Conservation (phyloP, 441 rosid species). For the Euphorbia corollata region DNA sequence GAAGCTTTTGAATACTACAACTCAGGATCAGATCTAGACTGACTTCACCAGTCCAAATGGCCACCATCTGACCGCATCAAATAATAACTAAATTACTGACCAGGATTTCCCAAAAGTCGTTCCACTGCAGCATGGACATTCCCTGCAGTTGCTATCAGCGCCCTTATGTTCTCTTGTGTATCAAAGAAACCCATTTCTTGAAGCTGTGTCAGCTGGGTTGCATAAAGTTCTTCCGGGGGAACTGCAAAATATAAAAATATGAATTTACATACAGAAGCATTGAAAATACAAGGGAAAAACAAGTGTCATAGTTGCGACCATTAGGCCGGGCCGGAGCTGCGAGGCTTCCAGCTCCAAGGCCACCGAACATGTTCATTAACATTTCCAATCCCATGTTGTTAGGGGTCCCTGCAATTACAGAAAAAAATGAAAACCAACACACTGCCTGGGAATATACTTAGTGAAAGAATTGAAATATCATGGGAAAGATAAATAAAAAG, state of each 20-base stretch:
- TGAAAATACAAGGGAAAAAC: too few species aligned
- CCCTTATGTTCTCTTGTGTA: constrained; percentile 77
- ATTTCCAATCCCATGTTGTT: constrained; percentile 40
- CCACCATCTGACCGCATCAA: not conserved
- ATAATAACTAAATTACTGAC: constrained; percentile 33
- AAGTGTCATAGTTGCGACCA: constrained; percentile 26
- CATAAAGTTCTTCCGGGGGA: constrained; percentile 73
- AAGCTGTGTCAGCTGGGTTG: constrained; percentile 74
- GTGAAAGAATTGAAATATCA: not conserved
- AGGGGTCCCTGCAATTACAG: constrained; percentile 34
- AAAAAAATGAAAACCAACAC: not conserved
- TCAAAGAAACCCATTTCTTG: constrained; percentile 93
- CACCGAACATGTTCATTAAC: constrained; percentile 61
- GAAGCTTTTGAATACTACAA: constrained; percentile 16
- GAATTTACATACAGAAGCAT: not conserved
- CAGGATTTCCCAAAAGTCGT: constrained; percentile 65
- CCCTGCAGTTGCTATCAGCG: constrained; percentile 70
- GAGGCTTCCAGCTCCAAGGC: constrained; percentile 55
- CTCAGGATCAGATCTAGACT: constrained; percentile 19
- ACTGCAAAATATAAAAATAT: constrained; percentile 28
- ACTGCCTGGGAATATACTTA: not conserved
- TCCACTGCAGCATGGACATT: constrained; percentile 87
- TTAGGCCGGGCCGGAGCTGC: constrained; percentile 41
- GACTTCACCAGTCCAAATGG: not conserved
- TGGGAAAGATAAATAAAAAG: not conserved